Base-by-base conservation (phyloP, 2,329 filamentous ascomycete species). In the Aureobasidium sp. region DNA sequence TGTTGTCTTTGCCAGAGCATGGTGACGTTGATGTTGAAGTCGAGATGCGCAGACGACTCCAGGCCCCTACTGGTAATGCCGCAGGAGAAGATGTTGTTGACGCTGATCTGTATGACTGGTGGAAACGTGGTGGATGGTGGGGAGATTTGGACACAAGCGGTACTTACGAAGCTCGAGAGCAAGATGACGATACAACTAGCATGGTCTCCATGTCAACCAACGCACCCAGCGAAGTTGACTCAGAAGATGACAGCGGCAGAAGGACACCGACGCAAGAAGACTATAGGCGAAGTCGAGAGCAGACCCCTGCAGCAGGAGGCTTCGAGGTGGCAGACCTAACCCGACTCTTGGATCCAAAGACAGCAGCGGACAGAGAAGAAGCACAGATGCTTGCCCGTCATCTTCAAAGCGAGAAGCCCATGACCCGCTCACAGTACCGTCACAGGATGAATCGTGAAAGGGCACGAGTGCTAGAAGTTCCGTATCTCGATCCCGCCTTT, bases 111-210 rank as follows among this genome's bases (percentile, higher is more conserved):
- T 97, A 96, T 71, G 78, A 79, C 31, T 94, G 92, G 83, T 97
- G 90, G 88, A 84, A 88, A 57, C 78, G 80, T 58, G 90, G 90
- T 21, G 90, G 89, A 8, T 89, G 89, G 76, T 96, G 90, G 85
- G 92, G 93, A 1, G 85, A 86, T 17, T 79, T 86, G 33, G 93
- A 97, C 70, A 79, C 80, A 5, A 96, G 89, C 68, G 89, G 88
- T 29, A 88, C 93, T 64, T 97, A 92, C 71, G 72, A 78, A 33
- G 86, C 86, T 0, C 68, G 72, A 2, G 72, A 77, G 11, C 70
- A 76, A 4, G 79, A 83, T 3, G 78, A 84, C 11, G 90, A 95
- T 69, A 83, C 82, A 9, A 95, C 90, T 0, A 96, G 92, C 68
- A 79, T 95, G 37, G 75, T 94, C n/a, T 90, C 90, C 0, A 79